Base-by-base conservation (phyloP, 2,329 filamentous ascomycete species). In the Bipolaris oryzae region DNA sequence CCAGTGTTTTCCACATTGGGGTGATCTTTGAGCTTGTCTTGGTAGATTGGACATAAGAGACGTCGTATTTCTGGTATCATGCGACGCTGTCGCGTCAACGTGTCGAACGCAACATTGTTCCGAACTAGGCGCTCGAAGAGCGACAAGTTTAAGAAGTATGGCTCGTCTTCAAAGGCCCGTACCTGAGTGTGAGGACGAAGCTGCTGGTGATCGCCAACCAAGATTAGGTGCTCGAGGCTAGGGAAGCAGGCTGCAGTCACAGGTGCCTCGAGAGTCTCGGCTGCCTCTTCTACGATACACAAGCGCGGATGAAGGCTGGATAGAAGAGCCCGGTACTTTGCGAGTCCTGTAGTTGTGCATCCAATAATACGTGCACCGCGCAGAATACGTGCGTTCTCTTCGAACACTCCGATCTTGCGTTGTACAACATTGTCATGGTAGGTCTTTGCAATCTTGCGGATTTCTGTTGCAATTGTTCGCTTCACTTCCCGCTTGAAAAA, bases 181-280 rank as follows among this genome's bases (percentile, higher is more conserved):
- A 89, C 80, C 42, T 89, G 84, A 54, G 87, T 90, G 43, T 87
- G 85, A 0, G 88, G 91, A 9, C 87, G 85, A 2, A 96, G 80
- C 69, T 96, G 92, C 73, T 91, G 85, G 64, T 96, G 91, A 68
- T 96, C 91, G 0, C 92, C 91, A 0, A 96, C 85, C 1, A 89
- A 78, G 50, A 89, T 85, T 31, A 89, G 76, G 57, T 90, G 87
- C 63, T 90, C 78, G 2, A 90, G 67, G 3, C 83, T 84, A 20
- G 87, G 81, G 33, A 89, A 72, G 69, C 87, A 88, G 11, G 84
- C 83, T 5, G 81, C 84, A 7, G 83, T 78, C 42, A 89, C 79
- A 1, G 84, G 85, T 6, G 85, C 85, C 69, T 91, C 89, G 5
- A 87, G 82, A 0, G 88, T 89, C 70, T 96, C 90, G 0, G 90